Base-by-base conservation (phyloP, 129 eudicot species). In the Heracleum sosnowskyi region DNA sequence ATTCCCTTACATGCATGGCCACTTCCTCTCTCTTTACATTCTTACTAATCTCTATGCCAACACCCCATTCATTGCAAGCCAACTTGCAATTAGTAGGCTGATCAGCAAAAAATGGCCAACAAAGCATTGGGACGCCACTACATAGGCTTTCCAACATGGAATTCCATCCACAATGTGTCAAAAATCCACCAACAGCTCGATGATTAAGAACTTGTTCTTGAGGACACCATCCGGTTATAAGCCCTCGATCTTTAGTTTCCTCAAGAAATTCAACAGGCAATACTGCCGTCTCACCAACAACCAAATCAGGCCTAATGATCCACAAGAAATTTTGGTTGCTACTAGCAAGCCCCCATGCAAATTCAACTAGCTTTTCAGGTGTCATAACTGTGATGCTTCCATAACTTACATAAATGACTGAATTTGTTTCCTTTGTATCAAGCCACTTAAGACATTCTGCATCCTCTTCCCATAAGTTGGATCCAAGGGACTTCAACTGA, bases 161-260 rank as follows among this genome's bases (percentile, higher is more conserved):
- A 39, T 69, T 69, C 74, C 74, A 69, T 39, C 74, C 74, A 69
- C 74, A 69, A 69, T 69, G 74, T 17, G 74, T 69, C 74, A 69
- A 69, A 69, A 69, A 69, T 35, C 74, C 74, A 17, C 74, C 74
- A 35, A 69, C 44, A 69, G 45, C 74, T 16, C 24, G 39, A 9
- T 53, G 62, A 20, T 53, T 9, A 53, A 53, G 62, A 53, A 53
- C 62, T 53, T 53, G 62, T 22, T 53, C 62, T 53, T 53, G 62
- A 20, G 62, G 28, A 53, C 62, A 53, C 62, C 62, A 53, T 53
- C 11, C 62, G 26, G 74, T 15, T 33, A 69, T 69, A 17, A 69
- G 42, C n/a, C 74, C 74, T 35, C 74, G 37, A 13, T 69, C 74
- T 24, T 18, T 69, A 18, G 12, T 69, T 69, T 69, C 74, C n/a